phyloP scores from a whole-genome alignment of 129 eudicot genomes.

The Deinandra increscens region DNA sequence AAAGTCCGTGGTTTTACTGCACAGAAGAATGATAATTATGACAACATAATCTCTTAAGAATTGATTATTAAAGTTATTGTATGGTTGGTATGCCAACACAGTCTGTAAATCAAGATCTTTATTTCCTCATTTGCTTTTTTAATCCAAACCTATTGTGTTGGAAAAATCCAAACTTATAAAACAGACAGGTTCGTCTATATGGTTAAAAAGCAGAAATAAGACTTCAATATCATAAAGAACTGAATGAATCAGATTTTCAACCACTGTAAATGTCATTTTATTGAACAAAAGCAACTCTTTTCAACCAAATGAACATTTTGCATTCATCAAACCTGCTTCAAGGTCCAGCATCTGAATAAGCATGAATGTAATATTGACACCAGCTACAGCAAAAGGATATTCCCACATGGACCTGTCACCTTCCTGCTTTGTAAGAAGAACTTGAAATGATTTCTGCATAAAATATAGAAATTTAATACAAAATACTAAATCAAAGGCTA shows the following conservation, averaged over 20 bases:
- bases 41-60: not conserved
- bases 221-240: not conserved
- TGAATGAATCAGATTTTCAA: not conserved
- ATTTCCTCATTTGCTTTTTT: not conserved
- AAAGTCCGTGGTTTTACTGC: constrained; percentile 82
- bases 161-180: not conserved
- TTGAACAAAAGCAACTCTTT: not conserved
- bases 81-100: not conserved
- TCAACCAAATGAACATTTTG: not conserved
- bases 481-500: not conserved
- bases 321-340: constrained; percentile 65
- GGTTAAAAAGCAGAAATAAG: not conserved
- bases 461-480: constrained; percentile 14
- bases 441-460: constrained; percentile 87
- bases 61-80: not conserved
- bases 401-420: constrained; percentile 98
- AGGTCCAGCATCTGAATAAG: constrained; percentile 98
- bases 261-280: not conserved
- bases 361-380: constrained; percentile 98
- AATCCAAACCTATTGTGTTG: not conserved
- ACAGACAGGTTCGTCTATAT: not conserved
- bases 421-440: constrained; percentile 87
- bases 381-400: constrained; percentile 99
- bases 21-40: constrained; percentile 3
- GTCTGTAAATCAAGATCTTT: not conserved